Evolutionary conservation across 192 early-diverging fungal species (phyloP).

Genomic region (Podila clonocystis): DNA sequence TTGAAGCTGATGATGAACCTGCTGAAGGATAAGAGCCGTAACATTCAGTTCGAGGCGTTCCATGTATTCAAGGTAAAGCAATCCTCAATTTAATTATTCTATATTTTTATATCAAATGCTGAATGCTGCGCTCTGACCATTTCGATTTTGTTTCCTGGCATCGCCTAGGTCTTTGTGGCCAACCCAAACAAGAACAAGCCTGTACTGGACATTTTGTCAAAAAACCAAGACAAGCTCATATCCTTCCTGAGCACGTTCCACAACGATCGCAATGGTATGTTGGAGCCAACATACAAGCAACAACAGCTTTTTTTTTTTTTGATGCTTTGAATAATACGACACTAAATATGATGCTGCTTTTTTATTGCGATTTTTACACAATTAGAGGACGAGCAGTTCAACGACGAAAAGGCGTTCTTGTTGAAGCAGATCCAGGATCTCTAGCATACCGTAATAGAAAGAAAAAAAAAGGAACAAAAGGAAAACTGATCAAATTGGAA

Average conservation of each 20-base stretch:
- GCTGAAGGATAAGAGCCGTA: constrained; percentile 93
- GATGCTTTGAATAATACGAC: background rate
- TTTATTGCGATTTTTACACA: background rate
- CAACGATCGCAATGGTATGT: constrained; percentile 90
- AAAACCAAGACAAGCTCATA: constrained; percentile 92
- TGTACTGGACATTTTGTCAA: constrained; percentile 90
- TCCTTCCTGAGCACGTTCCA: constrained; percentile 92
- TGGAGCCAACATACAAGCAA: background rate
- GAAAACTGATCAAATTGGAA: background rate
- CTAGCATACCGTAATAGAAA: background rate
- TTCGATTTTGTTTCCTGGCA: background rate
- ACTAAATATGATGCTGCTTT: background rate
- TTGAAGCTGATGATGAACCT: constrained; percentile 99
- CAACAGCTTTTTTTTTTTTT: background rate
- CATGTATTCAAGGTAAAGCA: constrained; percentile 96
- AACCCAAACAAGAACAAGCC: constrained; percentile 96
- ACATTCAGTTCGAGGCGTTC: constrained; percentile 99
- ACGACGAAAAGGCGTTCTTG: constrained; percentile 97
- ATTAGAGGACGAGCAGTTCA: constrained; percentile 97
- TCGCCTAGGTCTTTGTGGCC: constrained; percentile 90
- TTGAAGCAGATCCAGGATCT: constrained; percentile 86
- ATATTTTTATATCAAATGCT: background rate
- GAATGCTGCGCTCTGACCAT: background rate
- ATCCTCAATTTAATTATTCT: background rate
- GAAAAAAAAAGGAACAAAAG: background rate